Percentiles rank a stretch among this genome's conserved stretches.
Conservation (phyloP, 495 filamentous ascomycete species). For the Usnea hakonensis region DNA sequence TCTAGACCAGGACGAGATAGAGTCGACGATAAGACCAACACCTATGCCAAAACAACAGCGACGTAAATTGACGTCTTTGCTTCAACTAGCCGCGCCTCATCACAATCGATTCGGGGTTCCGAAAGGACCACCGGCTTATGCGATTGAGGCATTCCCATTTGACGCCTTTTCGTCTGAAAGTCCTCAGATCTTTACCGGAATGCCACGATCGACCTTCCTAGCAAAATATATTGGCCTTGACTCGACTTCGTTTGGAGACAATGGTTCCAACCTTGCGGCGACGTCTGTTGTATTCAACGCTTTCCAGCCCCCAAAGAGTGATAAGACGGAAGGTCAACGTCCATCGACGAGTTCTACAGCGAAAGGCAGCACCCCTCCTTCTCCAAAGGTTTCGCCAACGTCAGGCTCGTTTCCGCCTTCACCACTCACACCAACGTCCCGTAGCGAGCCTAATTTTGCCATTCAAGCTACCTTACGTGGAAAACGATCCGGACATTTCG, state of each 20-base stretch:
- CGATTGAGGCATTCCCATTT: conserved; percentile 82
- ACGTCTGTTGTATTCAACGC: conserved; percentile 75
- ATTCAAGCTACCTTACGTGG: conserved; percentile 78
- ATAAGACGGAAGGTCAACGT: conserved; percentile 59
- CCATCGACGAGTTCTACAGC: conserved; percentile 74
- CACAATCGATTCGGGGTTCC: conserved; percentile 80
- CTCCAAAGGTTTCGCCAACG: conserved; percentile 70
- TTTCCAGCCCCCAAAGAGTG: conserved; percentile 64
- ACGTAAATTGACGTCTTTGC: conserved; percentile 75
- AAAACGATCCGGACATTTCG: conserved; percentile 93
- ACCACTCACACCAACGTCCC: conserved; percentile 66
- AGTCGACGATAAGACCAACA: conserved; percentile 64
- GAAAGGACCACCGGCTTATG: conserved; percentile 84
- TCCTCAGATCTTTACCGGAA: conserved; percentile 63
- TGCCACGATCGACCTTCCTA: conserved; percentile 60
- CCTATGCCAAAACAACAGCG: conserved; percentile 82
- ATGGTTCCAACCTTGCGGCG: conserved; percentile 44
- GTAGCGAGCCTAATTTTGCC: conserved; percentile 83
- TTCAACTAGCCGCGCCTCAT: conserved; percentile 86
- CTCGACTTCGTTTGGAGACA: conserved; percentile 73
- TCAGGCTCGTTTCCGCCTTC: conserved; percentile 71
- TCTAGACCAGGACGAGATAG: conserved; percentile 80
- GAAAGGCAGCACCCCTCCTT: conserved; percentile 68
- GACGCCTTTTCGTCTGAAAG: conserved; percentile 87
- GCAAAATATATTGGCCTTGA: conserved; percentile 81